Base-by-base conservation (phyloP, 306 rosid species). In the Delonix regia region DNA sequence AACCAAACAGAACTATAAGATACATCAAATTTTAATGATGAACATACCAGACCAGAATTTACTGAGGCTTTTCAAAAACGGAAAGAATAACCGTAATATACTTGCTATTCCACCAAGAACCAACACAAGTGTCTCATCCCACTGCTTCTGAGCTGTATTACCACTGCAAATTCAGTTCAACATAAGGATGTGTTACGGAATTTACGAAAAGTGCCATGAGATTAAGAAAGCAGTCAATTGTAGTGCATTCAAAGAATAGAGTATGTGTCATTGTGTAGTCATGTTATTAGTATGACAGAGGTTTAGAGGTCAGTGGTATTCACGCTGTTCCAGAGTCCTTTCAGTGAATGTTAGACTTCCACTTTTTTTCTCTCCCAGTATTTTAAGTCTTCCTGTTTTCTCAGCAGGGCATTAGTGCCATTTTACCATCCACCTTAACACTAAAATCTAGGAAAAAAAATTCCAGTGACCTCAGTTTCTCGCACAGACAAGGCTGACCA, bases 71-170 rank as follows among this genome's bases (percentile, higher is more conserved):
- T 86, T 86, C 76, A 94, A 87, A 82, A 89, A 91, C 39, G 99
- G 99, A 82, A 94, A 94, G 89, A 89, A 94, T 71, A 94, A 73
- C 19, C 99, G 91, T 38, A 94, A 82, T 81, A 94, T 87, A 48
- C 99, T 97, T 25, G 97, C 90, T 86, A 94, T 86, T 79, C 99
- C 97, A 70, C 95, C 96, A 77, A 92, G 91, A 83, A 94, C 97
- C 49, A 94, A 88, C 75, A 94, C 95, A 41, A 94, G 91, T 33
- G 99, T 90, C 86, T 94, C 99, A 80, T 94, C 99, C 99, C 99
- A 94, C 85, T 94, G 99, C 83, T 94, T 94, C 87, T 94, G 99
- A 86, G 95, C 97, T 1, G 99, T 94, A 86, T 94, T 94, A 71
- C 99, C 97, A 85, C 99, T 94, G 91, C 85, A 89, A 70, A 83